These are phyloP conservation scores for Blepharisma undulans DNA, from an alignment of 169 alveolate genomes.

Conservation along the genomic window DNA sequence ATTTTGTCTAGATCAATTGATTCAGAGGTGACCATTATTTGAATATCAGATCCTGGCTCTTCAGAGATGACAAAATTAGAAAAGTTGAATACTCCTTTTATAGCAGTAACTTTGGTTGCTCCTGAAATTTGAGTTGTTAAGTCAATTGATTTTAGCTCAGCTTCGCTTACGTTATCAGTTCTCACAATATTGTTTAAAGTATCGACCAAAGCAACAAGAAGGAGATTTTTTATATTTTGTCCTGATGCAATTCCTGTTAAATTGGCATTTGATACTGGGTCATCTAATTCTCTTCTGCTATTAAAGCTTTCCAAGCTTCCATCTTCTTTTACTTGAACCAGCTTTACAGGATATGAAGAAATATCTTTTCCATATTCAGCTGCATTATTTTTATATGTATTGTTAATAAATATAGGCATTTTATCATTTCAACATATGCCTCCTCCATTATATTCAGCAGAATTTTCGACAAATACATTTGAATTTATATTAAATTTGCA, in stretches of 20 bases:
- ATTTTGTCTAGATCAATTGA: not conserved
- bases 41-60: not conserved
- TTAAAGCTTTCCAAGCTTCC: too few species aligned
- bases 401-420: too few species aligned
- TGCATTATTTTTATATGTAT: not conserved
- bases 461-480: not conserved
- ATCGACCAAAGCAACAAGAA: not conserved
- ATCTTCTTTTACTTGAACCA: not conserved
- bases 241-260: too few species aligned
- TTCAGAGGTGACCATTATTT: not conserved
- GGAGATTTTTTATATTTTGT: too few species aligned
- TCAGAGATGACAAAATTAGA: not conserved
- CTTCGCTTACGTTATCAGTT: not conserved
- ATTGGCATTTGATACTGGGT: too few species aligned
- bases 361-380: not conserved
- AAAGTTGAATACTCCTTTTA: not conserved
- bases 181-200: not conserved
- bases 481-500: too few species aligned
- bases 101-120: not conserved
- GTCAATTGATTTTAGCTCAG: not conserved
- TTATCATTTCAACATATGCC: too few species aligned
- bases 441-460: too few species aligned
- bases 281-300: too few species aligned
- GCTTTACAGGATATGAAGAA: constrained; percentile 14
- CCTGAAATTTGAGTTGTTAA: not conserved